Conservation (phyloP, 2,329 filamentous ascomycete genomes). For the Microdochium trichocladiopsis region DNA sequence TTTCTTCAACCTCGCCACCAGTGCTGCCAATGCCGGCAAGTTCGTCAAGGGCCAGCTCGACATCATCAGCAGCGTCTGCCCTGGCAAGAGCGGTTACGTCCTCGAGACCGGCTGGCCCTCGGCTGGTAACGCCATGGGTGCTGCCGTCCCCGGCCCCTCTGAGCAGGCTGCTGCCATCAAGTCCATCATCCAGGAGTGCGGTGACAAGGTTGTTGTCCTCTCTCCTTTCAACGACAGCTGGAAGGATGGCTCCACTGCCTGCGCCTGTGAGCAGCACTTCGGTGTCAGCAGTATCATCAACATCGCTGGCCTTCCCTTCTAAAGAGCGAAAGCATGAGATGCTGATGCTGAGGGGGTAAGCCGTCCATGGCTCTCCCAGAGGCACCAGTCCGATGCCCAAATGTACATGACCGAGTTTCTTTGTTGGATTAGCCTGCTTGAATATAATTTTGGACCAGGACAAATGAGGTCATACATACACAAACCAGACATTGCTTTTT, state of each 20-base stretch:
- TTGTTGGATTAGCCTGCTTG: neutral
- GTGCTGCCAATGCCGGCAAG: constrained; percentile 58
- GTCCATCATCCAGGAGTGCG: constrained; percentile 59
- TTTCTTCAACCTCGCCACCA: constrained; percentile 76
- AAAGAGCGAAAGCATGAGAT: neutral
- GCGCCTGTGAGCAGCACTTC: constrained; percentile 69
- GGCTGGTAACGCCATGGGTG: constrained; percentile 61
- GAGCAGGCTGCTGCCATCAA: constrained; percentile 70
- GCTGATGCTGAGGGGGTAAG: neutral
- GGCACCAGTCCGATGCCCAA: neutral
- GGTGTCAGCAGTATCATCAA: neutral
- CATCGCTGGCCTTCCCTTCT: neutral
- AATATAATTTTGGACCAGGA: neutral
- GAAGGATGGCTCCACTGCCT: constrained; percentile 62
- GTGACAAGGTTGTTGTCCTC: constrained; percentile 72
- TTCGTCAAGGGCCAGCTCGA: constrained; percentile 72
- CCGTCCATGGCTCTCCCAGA: neutral
- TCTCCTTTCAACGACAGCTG: constrained; percentile 72
- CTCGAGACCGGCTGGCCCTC: constrained; percentile 90
- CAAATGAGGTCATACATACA: neutral
- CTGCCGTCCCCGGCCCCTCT: constrained; percentile 56
- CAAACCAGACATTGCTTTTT: neutral
- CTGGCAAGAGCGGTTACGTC: constrained; percentile 66
- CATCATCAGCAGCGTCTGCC: constrained; percentile 63
- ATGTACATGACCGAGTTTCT: neutral